A percentile compares a stretch with the other conserved stretches of the same genome.
Conservation (phyloP, 257 asterid genomes). For the Solanum arcanum region DNA sequence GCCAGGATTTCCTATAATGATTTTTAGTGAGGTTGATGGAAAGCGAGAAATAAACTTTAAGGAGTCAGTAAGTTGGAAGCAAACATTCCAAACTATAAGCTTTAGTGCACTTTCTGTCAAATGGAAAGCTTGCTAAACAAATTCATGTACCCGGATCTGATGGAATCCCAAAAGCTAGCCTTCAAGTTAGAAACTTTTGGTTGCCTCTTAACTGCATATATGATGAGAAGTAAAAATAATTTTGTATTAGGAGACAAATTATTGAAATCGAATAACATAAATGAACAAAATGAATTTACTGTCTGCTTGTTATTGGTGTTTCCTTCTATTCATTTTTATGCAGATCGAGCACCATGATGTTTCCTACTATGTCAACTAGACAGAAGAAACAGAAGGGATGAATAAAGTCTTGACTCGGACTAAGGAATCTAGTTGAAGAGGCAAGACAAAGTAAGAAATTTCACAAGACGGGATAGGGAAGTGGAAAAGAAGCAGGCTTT, state of each 20-base stretch:
- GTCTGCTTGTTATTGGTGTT: not conserved
- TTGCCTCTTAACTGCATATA: slow-evolving; percentile 51
- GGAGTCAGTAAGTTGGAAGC: not conserved
- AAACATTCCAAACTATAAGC: not conserved
- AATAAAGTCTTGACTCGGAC: not conserved
- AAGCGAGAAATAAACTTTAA: not conserved
- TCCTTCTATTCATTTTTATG: not conserved
- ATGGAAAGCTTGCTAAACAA: not conserved
- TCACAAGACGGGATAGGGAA: not conserved
- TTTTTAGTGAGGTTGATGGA: not conserved
- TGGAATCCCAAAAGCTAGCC: slow-evolving; percentile 88
- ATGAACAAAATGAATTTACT: not conserved
- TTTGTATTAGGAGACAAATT: not conserved
- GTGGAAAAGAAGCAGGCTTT: not conserved
- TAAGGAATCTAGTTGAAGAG: not conserved
- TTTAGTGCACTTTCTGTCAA: not conserved
- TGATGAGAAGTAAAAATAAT: not conserved
- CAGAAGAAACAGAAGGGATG: not conserved
- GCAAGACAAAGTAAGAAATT: not conserved
- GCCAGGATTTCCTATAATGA: not conserved
- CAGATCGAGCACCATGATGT: not conserved
- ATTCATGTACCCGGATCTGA: slow-evolving; percentile 73
- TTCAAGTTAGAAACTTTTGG: slow-evolving; percentile 38
- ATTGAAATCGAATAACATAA: not conserved
- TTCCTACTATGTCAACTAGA: not conserved